phyloP scores from a whole-genome alignment of 140 eudicot genomes.

The Bidens hawaiensis region DNA sequence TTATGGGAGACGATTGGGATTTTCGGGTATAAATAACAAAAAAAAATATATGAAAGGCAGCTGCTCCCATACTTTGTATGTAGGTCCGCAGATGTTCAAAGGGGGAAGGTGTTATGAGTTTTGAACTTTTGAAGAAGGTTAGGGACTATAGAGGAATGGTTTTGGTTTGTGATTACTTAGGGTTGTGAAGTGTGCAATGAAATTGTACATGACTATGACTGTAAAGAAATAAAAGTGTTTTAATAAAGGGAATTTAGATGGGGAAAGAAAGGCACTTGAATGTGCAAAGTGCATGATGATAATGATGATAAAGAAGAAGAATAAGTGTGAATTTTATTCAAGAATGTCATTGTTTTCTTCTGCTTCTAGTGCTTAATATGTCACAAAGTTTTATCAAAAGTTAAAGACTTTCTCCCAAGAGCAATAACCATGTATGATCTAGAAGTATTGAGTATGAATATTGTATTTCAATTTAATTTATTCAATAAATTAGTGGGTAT shows the following conservation, averaged over 20 bases:
- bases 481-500: too few species aligned
- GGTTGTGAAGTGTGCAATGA: conserved; percentile 27
- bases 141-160: conserved; percentile 18
- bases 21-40: too few species aligned
- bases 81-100: too few species aligned
- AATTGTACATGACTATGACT: conserved; percentile 36
- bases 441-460: neutral
- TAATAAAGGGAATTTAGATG: conserved; percentile 9
- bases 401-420: neutral
- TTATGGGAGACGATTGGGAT: too few species aligned
- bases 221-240: conserved; percentile 21
- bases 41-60: too few species aligned
- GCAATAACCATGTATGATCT: neutral
- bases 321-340: conserved; percentile 26
- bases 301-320: conserved; percentile 9
- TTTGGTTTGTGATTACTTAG: conserved; percentile 16
- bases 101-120: too few species aligned
- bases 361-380: conserved; percentile 15
- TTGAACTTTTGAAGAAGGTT: conserved; percentile 23
- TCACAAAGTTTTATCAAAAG: conserved; percentile 2
- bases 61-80: too few species aligned
- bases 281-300: conserved; percentile 27
- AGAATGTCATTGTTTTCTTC: neutral
- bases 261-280: conserved; percentile 24
- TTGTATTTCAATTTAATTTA: neutral